Evolutionary conservation across 164 flowering plant genomes (phyloP), one percentile per base, ranked within the genome.

Genomic region (Vitis amurensis): DNA sequence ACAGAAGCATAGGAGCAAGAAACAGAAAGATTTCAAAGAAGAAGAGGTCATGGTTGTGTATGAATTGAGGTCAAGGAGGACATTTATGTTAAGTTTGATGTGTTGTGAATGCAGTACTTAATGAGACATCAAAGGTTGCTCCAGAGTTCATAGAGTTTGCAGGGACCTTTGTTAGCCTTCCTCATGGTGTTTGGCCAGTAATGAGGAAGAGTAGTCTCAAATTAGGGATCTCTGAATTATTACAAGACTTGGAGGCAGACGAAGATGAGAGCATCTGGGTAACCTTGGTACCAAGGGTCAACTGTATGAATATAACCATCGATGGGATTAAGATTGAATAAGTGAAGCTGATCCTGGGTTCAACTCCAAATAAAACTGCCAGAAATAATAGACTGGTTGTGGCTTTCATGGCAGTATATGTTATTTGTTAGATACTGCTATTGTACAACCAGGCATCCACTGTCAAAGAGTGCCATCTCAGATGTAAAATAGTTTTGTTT

Each of bases 31-130:
- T 11, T 37, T 37, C 44, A 75, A 75, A 0, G 80, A 72, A 8
- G 81, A 78, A 8, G 85, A 84, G 71, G 60, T 81, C 1, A 14
- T 84, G 74, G 74, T 77, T 50, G 59, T 84, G 6, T 61, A 76
- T 4, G 71, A 8, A 74, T 82, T 5, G 66, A 68, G 23, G 8
- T 78, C 0, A 61, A 71, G 44, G 17, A 56, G 58, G 5, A 68
- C 7, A 23, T 9, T 16, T 16, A 55, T 11, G 66, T 78, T 37
- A 82, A 80, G 71, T 80, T 84, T 37, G 85, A 84, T 55, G 84
- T 84, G 15, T 80, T 52, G 68, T 82, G 11, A 84, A 82, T 48
- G 81, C 58, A 0, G 83, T 23, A 23, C 27, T 72, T 2, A 85
- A 82, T 30, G 77, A 80, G 30, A 55, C 44, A 37, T 37, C 7